These are phyloP conservation scores for Phytopythium aichiense DNA, from an alignment of 352 stramenopile genomes.

Conservation along the genomic window DNA sequence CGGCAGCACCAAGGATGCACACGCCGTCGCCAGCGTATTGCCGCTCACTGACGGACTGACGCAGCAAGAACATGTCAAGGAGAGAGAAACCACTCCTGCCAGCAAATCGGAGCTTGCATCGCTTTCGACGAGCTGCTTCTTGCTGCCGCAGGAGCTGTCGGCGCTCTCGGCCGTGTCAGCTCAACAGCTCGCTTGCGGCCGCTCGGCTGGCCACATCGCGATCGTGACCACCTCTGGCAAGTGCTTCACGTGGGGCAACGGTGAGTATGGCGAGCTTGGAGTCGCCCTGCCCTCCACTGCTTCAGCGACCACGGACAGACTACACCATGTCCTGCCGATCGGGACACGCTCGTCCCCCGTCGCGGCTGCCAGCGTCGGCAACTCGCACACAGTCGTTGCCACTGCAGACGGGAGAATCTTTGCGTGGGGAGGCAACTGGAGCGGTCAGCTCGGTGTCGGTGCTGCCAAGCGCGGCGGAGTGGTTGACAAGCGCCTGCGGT, in stretches of 20 bases:
- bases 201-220: constrained; percentile 45
- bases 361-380: constrained; percentile 46
- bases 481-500: constrained; percentile 35
- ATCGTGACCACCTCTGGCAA: constrained; percentile 23
- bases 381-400: constrained; percentile 53
- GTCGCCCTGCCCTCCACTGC: not conserved
- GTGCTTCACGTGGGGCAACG: constrained; percentile 62
- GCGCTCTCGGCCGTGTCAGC: constrained; percentile 21
- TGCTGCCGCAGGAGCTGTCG: constrained; percentile 40
- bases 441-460: constrained; percentile 62
- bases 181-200: constrained; percentile 33
- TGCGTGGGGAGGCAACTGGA: constrained; percentile 66
- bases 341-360: constrained; percentile 8
- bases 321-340: constrained; percentile 5
- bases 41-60: not conserved
- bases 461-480: constrained; percentile 51
- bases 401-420: constrained; percentile 50
- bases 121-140: constrained; percentile 25
- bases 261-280: constrained; percentile 58
- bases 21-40: not conserved
- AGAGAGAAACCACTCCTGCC: not conserved
- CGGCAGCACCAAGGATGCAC: not conserved
- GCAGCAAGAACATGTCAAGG: not conserved
- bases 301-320: not conserved
- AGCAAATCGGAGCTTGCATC: not conserved